Conservation (phyloP, 352 stramenopile species). For the Phytophthora europaea region DNA sequence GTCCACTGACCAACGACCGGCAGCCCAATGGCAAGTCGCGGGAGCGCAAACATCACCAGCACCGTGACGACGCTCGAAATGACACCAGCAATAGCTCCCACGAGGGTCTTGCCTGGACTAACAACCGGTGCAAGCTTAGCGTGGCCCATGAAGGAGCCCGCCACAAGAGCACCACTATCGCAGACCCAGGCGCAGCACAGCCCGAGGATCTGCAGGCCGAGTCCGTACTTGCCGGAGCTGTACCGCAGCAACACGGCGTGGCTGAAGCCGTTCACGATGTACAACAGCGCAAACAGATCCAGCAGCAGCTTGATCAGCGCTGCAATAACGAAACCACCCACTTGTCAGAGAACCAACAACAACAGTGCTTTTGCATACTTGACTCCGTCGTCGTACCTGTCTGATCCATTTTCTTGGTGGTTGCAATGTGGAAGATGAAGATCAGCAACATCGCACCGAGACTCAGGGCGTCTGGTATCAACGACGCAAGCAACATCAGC, state of each 20-base stretch:
- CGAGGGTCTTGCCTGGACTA: constrained; percentile 77
- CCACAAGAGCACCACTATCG: constrained; percentile 71
- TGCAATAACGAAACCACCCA: constrained; percentile 12
- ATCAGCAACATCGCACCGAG: constrained; percentile 39
- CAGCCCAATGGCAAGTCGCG: constrained; percentile 20
- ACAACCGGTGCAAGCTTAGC: constrained; percentile 69
- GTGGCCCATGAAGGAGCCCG: constrained; percentile 61
- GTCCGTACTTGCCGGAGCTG: constrained; percentile 48
- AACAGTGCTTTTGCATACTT: not conserved
- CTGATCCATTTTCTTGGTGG: constrained; percentile 46
- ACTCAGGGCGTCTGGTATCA: constrained; percentile 47
- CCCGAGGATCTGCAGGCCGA: constrained; percentile 74
- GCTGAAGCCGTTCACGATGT: constrained; percentile 70
- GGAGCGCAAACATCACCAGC: constrained; percentile 50
- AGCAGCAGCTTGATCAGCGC: constrained; percentile 50
- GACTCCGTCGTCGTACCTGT: constrained; percentile 33
- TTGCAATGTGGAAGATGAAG: constrained; percentile 52
- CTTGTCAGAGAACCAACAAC: constrained; percentile 1
- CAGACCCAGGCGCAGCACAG: constrained; percentile 75
- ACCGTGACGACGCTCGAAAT: constrained; percentile 62
- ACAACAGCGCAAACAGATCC: constrained; percentile 66
- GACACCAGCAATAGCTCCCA: constrained; percentile 64
- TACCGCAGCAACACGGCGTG: constrained; percentile 73
- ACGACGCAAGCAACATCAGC: constrained; percentile 3
- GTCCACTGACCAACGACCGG: constrained; percentile 21